Conservation (phyloP, 2,329 filamentous ascomycete species). For the Epicoccum nigrum region DNA sequence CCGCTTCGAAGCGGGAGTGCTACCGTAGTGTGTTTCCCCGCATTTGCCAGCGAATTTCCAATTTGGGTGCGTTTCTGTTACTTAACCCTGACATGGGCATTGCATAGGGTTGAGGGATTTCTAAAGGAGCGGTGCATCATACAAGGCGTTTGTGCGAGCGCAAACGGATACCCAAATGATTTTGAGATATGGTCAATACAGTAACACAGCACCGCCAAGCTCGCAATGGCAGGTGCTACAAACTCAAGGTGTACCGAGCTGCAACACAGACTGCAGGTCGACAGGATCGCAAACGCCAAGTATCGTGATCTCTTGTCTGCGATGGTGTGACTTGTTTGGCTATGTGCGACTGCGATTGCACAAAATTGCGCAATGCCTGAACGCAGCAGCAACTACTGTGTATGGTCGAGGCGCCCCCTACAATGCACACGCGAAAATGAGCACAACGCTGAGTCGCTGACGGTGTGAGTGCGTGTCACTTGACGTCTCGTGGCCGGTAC, state of each 20-base stretch:
- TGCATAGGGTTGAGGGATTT: conserved; percentile 24
- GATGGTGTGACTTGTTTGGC: conserved; percentile 30
- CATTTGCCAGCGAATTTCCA: conserved; percentile 36
- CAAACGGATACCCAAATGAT: conserved; percentile 43
- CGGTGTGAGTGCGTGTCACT: conserved; percentile 13
- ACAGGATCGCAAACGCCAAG: conserved; percentile 32
- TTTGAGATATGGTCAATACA: conserved; percentile 31
- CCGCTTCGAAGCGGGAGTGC: conserved; percentile 36
- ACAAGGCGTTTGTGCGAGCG: conserved; percentile 42
- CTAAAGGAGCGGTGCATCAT: conserved; percentile 33
- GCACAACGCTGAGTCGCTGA: conserved; percentile 14
- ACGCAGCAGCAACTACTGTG: conserved; percentile 5
- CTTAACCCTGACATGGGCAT: conserved; percentile 31
- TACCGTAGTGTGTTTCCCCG: conserved; percentile 46
- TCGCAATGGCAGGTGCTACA: conserved; percentile 15
- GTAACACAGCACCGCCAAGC: conserved; percentile 9
- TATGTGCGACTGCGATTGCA: conserved; percentile 20
- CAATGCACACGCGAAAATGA: conserved; percentile 2
- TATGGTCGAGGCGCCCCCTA: conserved; percentile 8
- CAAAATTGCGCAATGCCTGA: conserved; percentile 19
- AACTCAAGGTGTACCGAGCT: conserved; percentile 6
- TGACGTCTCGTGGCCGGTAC: conserved; percentile 15
- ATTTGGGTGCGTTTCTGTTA: conserved; percentile 42
- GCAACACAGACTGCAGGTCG: conserved; percentile 6
- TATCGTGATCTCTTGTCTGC: conserved; percentile 35